Evolutionary conservation across 176 grass and related monocot species (phyloP).

Genomic region (Oryza officinalis): DNA sequence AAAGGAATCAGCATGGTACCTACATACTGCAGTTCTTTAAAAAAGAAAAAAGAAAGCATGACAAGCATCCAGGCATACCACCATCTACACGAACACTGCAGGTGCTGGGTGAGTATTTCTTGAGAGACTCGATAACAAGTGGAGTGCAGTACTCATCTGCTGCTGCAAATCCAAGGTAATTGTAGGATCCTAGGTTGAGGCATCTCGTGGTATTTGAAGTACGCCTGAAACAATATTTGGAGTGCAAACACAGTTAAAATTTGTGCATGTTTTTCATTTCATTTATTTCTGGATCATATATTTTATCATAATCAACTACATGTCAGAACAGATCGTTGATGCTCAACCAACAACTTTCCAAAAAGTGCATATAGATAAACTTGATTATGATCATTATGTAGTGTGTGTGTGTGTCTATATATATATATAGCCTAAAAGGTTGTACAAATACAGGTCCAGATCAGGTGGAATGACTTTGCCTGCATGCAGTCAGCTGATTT

Average conservation of each 20-base stretch:
- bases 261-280: not conserved
- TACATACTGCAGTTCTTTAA: not conserved
- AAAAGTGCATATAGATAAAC: not conserved
- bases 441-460: not conserved
- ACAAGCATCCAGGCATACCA: conserved; percentile 42
- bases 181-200: conserved; percentile 86
- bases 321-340: not conserved
- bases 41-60: conserved; percentile 5
- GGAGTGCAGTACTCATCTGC: conserved; percentile 92
- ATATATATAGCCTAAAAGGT: not conserved
- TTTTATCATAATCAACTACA: conserved; percentile 7
- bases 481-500: not conserved
- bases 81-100: conserved; percentile 76
- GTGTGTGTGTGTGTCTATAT: too few relatives aligned
- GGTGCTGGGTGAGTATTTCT: conserved; percentile 76
- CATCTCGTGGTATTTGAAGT: conserved; percentile 71
- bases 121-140: conserved; percentile 70
- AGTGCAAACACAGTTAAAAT: not conserved
- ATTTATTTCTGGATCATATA: conserved; percentile 13
- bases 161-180: conserved; percentile 91
- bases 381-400: not conserved
- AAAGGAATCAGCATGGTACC: not conserved
- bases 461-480: not conserved
- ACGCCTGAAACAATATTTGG: conserved; percentile 34
- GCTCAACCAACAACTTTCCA: not conserved